Evolutionary conservation across 225 moss, liverwort and hornwort genomes (phyloP).

Genomic region (Marchantia polymorpha): DNA sequence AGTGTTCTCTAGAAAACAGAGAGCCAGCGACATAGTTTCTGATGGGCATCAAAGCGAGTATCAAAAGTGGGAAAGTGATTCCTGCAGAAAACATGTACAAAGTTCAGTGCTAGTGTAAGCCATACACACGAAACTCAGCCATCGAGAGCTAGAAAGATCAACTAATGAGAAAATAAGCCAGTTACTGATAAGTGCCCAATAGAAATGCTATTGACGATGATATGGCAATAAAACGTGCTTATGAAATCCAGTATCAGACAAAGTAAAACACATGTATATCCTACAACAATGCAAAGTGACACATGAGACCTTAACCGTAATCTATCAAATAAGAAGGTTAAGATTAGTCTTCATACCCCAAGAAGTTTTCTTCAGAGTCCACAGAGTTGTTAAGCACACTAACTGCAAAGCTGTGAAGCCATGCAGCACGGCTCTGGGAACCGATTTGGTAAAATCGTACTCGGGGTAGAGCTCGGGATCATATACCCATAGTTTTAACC

Average conservation of each 20-base stretch:
- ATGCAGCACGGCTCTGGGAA: slow-evolving; percentile 45
- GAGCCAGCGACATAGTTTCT: slow-evolving; percentile 51
- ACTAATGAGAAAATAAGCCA: too few species aligned
- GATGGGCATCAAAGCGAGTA: slow-evolving; percentile 59
- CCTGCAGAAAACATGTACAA: slow-evolving; percentile 37
- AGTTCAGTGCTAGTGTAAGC: too few species aligned
- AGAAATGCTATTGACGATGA: too few species aligned
- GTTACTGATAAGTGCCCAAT: too few species aligned
- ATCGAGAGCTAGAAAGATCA: too few species aligned
- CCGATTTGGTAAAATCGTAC: slow-evolving; percentile 25
- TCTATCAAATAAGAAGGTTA: not conserved
- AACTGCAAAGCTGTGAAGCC: slow-evolving; percentile 69
- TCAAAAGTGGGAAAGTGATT: slow-evolving; percentile 60
- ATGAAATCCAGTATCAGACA: not conserved
- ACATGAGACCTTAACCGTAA: not conserved
- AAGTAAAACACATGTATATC: not conserved
- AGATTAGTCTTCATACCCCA: slow-evolving; percentile 40
- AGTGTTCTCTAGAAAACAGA: slow-evolving; percentile 49
- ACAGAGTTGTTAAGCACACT: slow-evolving; percentile 58
- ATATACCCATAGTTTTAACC: slow-evolving; percentile 71
- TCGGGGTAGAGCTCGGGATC: slow-evolving; percentile 49
- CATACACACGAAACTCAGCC: too few species aligned
- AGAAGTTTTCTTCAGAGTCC: slow-evolving; percentile 68
- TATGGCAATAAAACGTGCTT: not conserved
- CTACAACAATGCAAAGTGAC: not conserved